Base-by-base conservation (phyloP, 345 rosid genomes). In the Populus simonii region DNA sequence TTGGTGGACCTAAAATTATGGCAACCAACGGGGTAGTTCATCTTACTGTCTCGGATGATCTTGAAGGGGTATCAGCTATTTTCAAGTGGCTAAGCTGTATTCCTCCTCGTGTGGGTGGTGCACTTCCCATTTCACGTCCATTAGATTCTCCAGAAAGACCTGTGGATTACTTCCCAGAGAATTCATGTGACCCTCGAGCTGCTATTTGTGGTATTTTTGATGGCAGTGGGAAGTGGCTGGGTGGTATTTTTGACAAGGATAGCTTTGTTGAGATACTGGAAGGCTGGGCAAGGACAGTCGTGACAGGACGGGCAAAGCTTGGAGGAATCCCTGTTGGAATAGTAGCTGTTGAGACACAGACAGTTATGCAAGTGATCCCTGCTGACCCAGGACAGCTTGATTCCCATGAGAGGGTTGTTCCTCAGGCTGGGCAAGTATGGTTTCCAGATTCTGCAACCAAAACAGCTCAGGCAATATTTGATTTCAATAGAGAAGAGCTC, bases 341-440 rank as follows among this genome's bases (percentile, higher is more conserved):
- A 67, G 94, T 96, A 73, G 98, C 99, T 20, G 99, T 96, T 45
- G 99, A 96, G 90, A 96, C 99, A 36, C 99, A 94, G 79, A 94
- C 99, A 0, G 97, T 92, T 68, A 96, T 91, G 98, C 98, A 96
- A 84, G 90, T 96, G 76, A 94, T 96, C 80, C 99, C 99, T 63
- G 98, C 99, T 39, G 99, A 96, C 82, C 99, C 99, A 12, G 99
- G 99, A 72, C 99, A 94, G 85, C 97, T 94, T 13, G 99, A 96
- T 87, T 96, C 99, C 82, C 98, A 96, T 79, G 99, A 96, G 84
- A 87, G 97, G 84, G 95, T 96, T 61, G 99, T 94, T 74, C 97
- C 99, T 1, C 98, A 94, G 87, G 99, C 99, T 74, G 99, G 99
- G 71, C 99, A 96, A 87, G 99, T 96, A 77, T 96, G 99, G 99